A percentile compares a stretch with the other conserved stretches of the same genome.
phyloP scores from a whole-genome alignment of 176 grass and related monocot species.

The Raddia guianensis region DNA sequence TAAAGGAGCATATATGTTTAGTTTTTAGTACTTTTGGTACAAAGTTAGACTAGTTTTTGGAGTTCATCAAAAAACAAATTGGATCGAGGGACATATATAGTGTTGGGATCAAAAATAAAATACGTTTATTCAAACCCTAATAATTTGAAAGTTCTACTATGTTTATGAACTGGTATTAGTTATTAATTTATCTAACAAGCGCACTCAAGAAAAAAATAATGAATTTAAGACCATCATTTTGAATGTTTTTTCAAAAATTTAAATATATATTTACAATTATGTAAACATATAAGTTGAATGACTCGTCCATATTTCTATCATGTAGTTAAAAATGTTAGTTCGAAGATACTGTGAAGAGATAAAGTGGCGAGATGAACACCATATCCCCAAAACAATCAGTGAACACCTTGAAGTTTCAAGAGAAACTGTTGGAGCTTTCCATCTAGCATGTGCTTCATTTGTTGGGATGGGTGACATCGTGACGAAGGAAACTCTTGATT shows the following conservation, averaged over 20 bases:
- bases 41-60: no score
- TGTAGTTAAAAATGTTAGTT: slow-evolving; percentile 30
- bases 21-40: no score
- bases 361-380: slow-evolving; percentile 34
- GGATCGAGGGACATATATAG: no score
- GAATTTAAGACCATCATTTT: background rate
- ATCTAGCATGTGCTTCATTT: slow-evolving; percentile 19
- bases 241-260: background rate
- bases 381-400: slow-evolving; percentile 26
- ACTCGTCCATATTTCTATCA: background rate
- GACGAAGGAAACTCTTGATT: slow-evolving; percentile 31
- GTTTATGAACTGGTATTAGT: no score
- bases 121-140: no score
- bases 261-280: background rate
- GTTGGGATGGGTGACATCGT: slow-evolving; percentile 38
- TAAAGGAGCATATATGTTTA: no score
- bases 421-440: background rate
- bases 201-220: background rate
- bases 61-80: no score
- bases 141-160: no score
- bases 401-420: slow-evolving; percentile 41
- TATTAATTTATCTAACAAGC: no score
- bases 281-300: background rate
- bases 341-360: slow-evolving; percentile 5
- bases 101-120: no score